Evolutionary conservation across 768 basidiomycete genomes (phyloP).

Genomic region (Naganishia onofrii): DNA sequence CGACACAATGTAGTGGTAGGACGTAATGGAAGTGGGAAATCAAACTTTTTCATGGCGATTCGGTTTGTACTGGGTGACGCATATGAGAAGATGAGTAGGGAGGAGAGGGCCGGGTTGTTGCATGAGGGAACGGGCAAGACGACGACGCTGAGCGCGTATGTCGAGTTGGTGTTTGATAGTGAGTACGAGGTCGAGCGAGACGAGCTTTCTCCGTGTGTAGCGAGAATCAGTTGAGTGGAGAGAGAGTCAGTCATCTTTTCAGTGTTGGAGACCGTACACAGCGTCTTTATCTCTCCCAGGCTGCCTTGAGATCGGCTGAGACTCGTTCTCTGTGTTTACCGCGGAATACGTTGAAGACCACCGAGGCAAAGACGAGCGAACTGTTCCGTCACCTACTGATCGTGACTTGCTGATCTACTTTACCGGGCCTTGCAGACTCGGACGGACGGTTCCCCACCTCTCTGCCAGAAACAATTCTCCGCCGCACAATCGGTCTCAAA

Average conservation of each 20-base stretch:
- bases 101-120: slow-evolving; percentile 86
- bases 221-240: no score
- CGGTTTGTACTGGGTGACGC: slow-evolving; percentile 97
- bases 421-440: slow-evolving; percentile 54
- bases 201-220: not conserved
- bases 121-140: slow-evolving; percentile 88
- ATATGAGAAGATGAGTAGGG: slow-evolving; percentile 89
- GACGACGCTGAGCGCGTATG: slow-evolving; percentile 87
- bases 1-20: slow-evolving; percentile 96
- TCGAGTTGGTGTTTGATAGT: slow-evolving; percentile 94
- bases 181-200: slow-evolving; percentile 24
- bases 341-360: no score
- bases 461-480: slow-evolving; percentile 77
- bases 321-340: no score
- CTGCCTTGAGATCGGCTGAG: no score
- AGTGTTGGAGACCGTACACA: no score
- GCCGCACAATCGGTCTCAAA: slow-evolving; percentile 93
- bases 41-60: slow-evolving; percentile 98
- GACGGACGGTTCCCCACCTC: slow-evolving; percentile 92
- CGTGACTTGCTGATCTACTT: no score
- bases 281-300: no score
- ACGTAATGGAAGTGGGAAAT: slow-evolving; percentile 95
- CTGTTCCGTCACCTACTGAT: no score
- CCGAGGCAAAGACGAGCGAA: not conserved
- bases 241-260: no score